phyloP scores from a whole-genome alignment of 2,329 filamentous ascomycete genomes.

The Cephalotrichum gorgonifer region DNA sequence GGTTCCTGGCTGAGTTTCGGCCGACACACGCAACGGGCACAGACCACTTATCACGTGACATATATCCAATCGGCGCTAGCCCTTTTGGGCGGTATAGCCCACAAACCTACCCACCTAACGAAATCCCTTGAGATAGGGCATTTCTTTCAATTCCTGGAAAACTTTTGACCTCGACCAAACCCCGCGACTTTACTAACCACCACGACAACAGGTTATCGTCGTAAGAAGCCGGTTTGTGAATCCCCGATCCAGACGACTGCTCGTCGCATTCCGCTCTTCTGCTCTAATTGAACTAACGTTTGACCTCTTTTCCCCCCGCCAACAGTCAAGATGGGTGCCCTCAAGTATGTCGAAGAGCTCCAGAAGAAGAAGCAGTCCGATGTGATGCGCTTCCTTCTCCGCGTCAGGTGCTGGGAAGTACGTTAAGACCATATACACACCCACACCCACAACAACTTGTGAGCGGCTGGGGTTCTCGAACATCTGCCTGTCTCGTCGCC shows the following conservation, averaged over 20 bases:
- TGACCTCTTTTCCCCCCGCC: background rate
- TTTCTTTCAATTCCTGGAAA: slow-evolving; percentile 4
- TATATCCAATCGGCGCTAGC: background rate
- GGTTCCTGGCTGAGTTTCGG: background rate
- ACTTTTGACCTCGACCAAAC: slow-evolving; percentile 7
- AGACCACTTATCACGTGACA: background rate
- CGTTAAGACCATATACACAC: slow-evolving; percentile 34
- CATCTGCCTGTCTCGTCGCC: background rate
- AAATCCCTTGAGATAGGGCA: slow-evolving; percentile 6
- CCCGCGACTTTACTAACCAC: slow-evolving; percentile 6
- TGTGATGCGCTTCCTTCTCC: slow-evolving; percentile 99
- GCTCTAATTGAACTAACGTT: background rate
- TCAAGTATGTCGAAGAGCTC: slow-evolving; percentile 99
- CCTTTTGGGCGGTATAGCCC: slow-evolving; percentile 2
- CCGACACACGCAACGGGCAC: background rate
- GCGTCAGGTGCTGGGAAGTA: slow-evolving; percentile 99
- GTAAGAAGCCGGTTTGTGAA: slow-evolving; percentile 4
- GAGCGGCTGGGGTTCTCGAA: slow-evolving; percentile 16
- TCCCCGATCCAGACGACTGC: background rate
- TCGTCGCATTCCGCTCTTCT: background rate
- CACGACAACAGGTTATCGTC: slow-evolving; percentile 4
- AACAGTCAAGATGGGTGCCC: slow-evolving; percentile 86
- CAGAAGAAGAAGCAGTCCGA: slow-evolving; percentile 99
- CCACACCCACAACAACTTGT: slow-evolving; percentile 13
- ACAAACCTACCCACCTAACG: slow-evolving; percentile 5